Conservation (phyloP, 148 eudicot species). For the Dysphania ambrosioides region DNA sequence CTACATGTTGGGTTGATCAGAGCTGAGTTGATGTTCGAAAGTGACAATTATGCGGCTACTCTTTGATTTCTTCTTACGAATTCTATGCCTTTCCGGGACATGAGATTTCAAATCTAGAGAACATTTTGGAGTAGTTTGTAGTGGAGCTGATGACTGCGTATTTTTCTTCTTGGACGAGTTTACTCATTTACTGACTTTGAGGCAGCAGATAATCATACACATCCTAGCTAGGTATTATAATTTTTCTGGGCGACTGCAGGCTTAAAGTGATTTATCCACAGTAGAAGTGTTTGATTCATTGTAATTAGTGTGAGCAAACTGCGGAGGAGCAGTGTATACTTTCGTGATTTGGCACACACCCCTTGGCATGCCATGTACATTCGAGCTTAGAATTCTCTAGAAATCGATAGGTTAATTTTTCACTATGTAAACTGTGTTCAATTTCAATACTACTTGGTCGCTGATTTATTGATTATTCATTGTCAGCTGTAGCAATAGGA, state of each 20-base stretch:
- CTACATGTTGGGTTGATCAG: not conserved
- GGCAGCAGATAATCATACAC: conserved; percentile 21
- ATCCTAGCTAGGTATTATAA: conserved; percentile 25
- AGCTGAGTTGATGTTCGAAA: not conserved
- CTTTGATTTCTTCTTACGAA: conserved; percentile 1
- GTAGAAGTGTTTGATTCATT: conserved; percentile 21
- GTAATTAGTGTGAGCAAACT: conserved; percentile 28
- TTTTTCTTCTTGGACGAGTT: conserved; percentile 18
- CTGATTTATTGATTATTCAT: conserved; percentile 8
- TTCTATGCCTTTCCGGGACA: conserved; percentile 14
- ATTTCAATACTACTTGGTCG: not conserved
- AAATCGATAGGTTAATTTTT: conserved; percentile 12
- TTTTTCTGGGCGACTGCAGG: conserved; percentile 11
- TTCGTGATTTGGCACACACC: conserved; percentile 10
- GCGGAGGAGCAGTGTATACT: conserved; percentile 22
- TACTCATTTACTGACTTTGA: conserved; percentile 24
- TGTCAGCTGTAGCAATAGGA: not conserved
- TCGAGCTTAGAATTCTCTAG: conserved; percentile 16
- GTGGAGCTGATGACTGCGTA: conserved; percentile 14
- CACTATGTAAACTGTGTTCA: not conserved
- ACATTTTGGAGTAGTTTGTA: conserved; percentile 10
- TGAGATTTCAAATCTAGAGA: conserved; percentile 10
- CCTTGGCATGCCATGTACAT: conserved; percentile 22
- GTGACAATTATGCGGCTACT: not conserved
- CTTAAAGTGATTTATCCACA: conserved; percentile 9